A percentile compares a stretch with the other conserved stretches of the same genome.
Conservation (phyloP, 495 filamentous ascomycete genomes). For the Tuber umbilicatum region DNA sequence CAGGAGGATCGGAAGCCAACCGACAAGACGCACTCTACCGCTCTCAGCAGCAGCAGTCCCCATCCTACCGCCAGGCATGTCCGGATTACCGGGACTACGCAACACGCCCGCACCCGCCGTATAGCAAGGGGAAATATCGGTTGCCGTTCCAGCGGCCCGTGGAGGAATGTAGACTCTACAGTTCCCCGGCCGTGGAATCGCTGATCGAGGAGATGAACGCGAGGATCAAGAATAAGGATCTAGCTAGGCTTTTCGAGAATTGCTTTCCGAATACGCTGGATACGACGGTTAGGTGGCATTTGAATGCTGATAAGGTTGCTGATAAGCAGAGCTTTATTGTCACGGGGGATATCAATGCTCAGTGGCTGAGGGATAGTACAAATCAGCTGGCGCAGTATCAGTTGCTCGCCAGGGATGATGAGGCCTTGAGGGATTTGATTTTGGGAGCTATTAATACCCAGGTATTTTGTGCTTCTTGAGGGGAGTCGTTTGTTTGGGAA, state of each 20-base stretch:
- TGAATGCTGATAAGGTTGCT: constrained; percentile 39
- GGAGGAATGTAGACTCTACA: constrained; percentile 76
- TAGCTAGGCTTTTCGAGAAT: constrained; percentile 91
- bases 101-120: constrained; percentile 54
- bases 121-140: constrained; percentile 67
- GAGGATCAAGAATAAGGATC: constrained; percentile 75
- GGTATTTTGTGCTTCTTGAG: constrained; percentile 22
- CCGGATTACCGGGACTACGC: constrained; percentile 53
- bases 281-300: constrained; percentile 68
- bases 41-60: not conserved
- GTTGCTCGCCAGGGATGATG: constrained; percentile 69
- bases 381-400: constrained; percentile 93
- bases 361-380: constrained; percentile 96
- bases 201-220: constrained; percentile 75
- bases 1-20: not conserved
- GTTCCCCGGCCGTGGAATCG: constrained; percentile 74
- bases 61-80: constrained; percentile 44
- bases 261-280: constrained; percentile 95
- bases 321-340: constrained; percentile 82
- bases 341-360: constrained; percentile 96
- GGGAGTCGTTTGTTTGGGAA: not conserved
- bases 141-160: constrained; percentile 88
- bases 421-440: constrained; percentile 66
- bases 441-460: constrained; percentile 96
- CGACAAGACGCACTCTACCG: constrained; percentile 2